Base-by-base conservation (phyloP, 371 early-diverging fungal species). In the Zychaea mexicana region DNA sequence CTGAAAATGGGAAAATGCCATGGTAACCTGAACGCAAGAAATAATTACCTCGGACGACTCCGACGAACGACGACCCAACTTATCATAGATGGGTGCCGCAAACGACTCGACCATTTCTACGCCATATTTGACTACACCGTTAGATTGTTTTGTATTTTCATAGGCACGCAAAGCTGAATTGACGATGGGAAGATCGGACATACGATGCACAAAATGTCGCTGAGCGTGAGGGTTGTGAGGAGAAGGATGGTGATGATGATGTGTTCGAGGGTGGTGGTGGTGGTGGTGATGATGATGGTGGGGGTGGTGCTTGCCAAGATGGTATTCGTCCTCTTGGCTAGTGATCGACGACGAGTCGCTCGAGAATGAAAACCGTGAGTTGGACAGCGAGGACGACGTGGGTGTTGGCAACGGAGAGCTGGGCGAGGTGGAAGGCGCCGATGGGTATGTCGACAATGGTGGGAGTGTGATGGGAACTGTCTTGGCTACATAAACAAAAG, bases 91-190 rank as follows among this genome's bases (percentile, higher is more conserved):
- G 9, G 80, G 77, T 24, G 67, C 64, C 27, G 81, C 70, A 42
- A 94, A 82, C 2, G 89, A 88, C 70, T 94, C 97, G 36, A 95
- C 88, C 70, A 89, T 91, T 67, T 91, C 88, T 2, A 89, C 90
- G 26, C 84, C 83, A 70, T 85, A 87, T 70, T 79, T 73, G 13
- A 75, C 67, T 28, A 93, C 79, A 45, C 79, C 73, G 65, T 87
- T 90, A 26, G 85, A 86, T 60, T 89, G 86, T 68, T 91, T 91
- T 38, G 89, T 83, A 32, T 80, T 85, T 59, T 91, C 92, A 66
- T 95, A 95, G 1, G 88, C 90, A 30, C 82, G 84, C 28, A 95
- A 60, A 2, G 92, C 88, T 7, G 88, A 84, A 65, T 88, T 87
- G 49, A 96, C 91, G n/a, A 95, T 57, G 7, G 95, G 94, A 3